phyloP scores from a whole-genome alignment of 2,329 filamentous ascomycete species.

The Neonectria faginata region DNA sequence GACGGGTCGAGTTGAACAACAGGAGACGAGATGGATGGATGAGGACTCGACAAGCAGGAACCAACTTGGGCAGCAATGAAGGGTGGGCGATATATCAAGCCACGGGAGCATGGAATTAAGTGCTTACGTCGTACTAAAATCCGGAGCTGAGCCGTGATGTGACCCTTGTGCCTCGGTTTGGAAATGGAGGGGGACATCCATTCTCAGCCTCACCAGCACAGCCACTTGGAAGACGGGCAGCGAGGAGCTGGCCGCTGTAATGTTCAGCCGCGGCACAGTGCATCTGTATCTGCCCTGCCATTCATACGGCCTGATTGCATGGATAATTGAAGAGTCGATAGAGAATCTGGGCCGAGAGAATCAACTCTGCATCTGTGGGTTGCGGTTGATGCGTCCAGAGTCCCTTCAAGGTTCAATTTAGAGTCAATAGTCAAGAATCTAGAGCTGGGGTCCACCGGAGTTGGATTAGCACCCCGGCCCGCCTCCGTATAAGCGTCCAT shows the following conservation, averaged over 20 bases:
- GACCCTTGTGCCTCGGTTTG: too few relatives aligned
- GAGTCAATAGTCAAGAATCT: background rate
- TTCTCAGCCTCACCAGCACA: background rate
- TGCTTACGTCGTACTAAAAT: background rate
- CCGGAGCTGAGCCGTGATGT: too few relatives aligned
- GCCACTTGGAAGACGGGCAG: background rate
- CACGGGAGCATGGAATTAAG: background rate
- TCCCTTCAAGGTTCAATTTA: background rate
- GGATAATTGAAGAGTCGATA: too few relatives aligned
- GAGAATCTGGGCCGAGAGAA: too few relatives aligned
- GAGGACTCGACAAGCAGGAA: background rate
- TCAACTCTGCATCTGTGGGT: too few relatives aligned
- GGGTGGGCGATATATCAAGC: background rate
- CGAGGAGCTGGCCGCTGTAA: background rate
- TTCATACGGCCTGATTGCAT: background rate
- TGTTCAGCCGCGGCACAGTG: background rate
- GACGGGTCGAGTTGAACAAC: background rate
- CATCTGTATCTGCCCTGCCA: background rate
- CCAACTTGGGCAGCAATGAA: background rate
- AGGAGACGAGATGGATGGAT: background rate
- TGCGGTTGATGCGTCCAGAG: too few relatives aligned
- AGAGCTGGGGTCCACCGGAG: background rate
- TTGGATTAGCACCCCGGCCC: background rate
- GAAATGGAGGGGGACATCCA: too few relatives aligned
- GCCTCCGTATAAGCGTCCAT: background rate